Evolutionary conservation across 345 rosid genomes (phyloP), one percentile per base, ranked within the genome.

Genomic region (Populus simonii): DNA sequence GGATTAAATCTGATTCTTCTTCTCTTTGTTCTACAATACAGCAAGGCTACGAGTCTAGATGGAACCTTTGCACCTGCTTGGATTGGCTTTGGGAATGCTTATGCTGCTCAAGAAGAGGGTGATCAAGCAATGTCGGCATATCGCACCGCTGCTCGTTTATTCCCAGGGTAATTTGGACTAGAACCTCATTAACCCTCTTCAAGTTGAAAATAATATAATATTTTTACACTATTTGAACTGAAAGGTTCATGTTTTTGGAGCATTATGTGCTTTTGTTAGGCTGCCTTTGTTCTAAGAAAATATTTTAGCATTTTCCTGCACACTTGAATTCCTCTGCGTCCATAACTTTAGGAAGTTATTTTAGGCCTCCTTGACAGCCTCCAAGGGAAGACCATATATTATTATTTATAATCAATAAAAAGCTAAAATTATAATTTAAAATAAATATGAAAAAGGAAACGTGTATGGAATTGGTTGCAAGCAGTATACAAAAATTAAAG

Each of bases 121-220:
- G 99, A 96, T 82, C 98, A 92, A 84, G 98, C 98, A 78, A 92
- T 96, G 99, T 85, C 96, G 8, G 97, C 94, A 77, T 96, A 96
- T 81, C 96, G 98, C 17, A 90, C 91, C 55, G 98, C 97, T 69
- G 98, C 97, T 77, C 92, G 97, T 65, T 85, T 96, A 79, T 93
- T 96, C 85, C 99, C 99, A 20, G 98, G 99, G 99, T 96, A 91
- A 82, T 63, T 49, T 25, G n/a, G 47, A 13, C 4, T 72, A 7
- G 62, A 62, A 53, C 43, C 65, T 51, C 25, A 16, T 22, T 6
- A 43, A 17, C 22, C 22, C 55, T 31, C 35, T 13, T 29, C 9
- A 12, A 66, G 18, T 31, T 66, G 69, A 66, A 17, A 27, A 27
- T 66, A 66, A 31, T 66, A 31, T 16, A 31, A 31, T 31, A 16